Base-by-base conservation (phyloP, 345 rosid genomes). In the Lagerstroemia speciosa region DNA sequence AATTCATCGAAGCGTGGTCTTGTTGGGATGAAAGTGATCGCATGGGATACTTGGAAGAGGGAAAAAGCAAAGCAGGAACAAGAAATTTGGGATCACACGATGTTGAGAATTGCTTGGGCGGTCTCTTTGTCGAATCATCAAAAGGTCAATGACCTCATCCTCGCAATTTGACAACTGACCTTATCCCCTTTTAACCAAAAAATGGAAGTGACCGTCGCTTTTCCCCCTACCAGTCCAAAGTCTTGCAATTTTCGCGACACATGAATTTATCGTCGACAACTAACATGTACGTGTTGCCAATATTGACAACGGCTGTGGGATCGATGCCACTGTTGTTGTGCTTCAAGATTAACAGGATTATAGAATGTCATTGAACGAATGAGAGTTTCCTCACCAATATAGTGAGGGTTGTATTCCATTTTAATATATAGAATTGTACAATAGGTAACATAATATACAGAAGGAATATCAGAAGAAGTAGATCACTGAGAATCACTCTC, bases 81-180 rank as follows among this genome's bases (percentile, higher is more conserved):
- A 36, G 38, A 45, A 46, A 14, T 58, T 58, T 27, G 19, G 34
- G 63, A 30, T 10, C 19, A 9, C 8, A 26, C 8, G 61, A 8
- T 19, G 30, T n/a, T 2, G 15, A 19, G 61, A 26, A n/a, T n/a
- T n/a, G n/a, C n/a, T 55, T n/a, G 1, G 31, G 38, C 22, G 62
- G 68, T 38, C 32, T 6, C 32, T 6, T 30, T 20, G 61, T 46
- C 9, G 40, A 33, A 61, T 38, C 69, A 32, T 57, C 61, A 55
- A 32, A 50, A 67, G 57, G 69, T 67, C 69, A 3, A 0, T 57
- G 26, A 53, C 38, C 61, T 37, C 15, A 5, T 48, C 26, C 30
- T 50, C 70, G 6, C 62, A 8, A 53, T 53, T 52, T 36, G 70
- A 36, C 34, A 24, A 27, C 70, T 24, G 22, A 36, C 60, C 52